Percentiles rank a stretch among this genome's conserved stretches.
Evolutionary conservation across 2,329 filamentous ascomycete species (phyloP).

Genomic region (Scedosporium apiospermum): DNA sequence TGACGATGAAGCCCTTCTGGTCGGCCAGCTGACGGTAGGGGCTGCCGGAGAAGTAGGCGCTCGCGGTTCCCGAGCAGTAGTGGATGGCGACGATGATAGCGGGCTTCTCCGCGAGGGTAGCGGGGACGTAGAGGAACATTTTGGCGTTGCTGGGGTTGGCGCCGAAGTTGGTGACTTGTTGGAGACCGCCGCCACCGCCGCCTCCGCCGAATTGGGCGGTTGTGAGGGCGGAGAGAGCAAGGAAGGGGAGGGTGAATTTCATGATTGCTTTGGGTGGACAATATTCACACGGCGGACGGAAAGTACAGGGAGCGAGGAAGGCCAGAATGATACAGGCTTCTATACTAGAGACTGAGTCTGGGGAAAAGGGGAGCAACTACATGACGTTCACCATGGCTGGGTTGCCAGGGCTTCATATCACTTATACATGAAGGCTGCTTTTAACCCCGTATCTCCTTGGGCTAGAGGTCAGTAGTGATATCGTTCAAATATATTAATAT

Average conservation of each 20-base stretch:
- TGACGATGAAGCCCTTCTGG: constrained; percentile 34
- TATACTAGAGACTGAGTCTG: no score
- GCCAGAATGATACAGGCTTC: no score
- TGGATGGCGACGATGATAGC: constrained; percentile 42
- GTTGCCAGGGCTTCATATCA: no score
- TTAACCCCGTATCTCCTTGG: no score
- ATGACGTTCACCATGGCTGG: no score
- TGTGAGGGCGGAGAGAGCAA: constrained; percentile 2
- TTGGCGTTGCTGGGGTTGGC: constrained; percentile 14
- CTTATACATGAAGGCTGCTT: no score
- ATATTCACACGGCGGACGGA: not conserved
- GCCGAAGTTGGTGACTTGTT: constrained; percentile 30
- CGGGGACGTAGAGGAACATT: constrained; percentile 22
- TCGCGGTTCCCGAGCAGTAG: constrained; percentile 42
- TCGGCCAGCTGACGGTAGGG: constrained; percentile 37
- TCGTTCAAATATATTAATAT: no score
- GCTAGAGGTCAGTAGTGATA: no score
- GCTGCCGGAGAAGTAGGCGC: constrained; percentile 35
- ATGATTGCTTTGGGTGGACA: not conserved
- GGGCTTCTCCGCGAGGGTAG: constrained; percentile 26
- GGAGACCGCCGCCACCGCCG: constrained; percentile 19
- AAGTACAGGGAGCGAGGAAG: no score
- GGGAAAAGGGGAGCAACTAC: no score
- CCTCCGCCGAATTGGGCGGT: not conserved
- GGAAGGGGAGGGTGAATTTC: constrained; percentile 5